Evolutionary conservation across 805 yeast species (phyloP).

Genomic region (Ogataea ramenticola): DNA sequence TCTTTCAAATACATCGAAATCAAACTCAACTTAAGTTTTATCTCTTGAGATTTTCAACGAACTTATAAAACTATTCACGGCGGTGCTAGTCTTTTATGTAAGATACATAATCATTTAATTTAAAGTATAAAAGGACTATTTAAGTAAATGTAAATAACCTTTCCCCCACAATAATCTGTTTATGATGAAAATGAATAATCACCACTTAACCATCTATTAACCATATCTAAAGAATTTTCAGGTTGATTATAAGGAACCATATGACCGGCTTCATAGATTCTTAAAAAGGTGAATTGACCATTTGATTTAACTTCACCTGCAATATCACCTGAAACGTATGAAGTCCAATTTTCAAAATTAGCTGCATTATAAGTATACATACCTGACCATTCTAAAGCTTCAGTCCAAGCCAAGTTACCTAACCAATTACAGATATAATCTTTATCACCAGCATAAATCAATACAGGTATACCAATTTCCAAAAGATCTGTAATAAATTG

Average conservation of each 20-base stretch:
- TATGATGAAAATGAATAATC: constrained; percentile 31
- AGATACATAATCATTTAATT: too few relatives aligned
- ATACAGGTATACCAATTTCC: constrained; percentile 69
- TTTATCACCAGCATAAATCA: constrained; percentile 92
- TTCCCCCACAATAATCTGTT: too few relatives aligned
- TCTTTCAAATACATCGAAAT: too few relatives aligned
- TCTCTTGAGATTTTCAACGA: too few relatives aligned
- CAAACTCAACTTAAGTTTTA: too few relatives aligned
- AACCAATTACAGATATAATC: constrained; percentile 97
- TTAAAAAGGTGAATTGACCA: constrained; percentile 69
- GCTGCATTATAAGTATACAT: constrained; percentile 13
- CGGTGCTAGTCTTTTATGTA: too few relatives aligned
- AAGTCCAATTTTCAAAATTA: constrained; percentile 5
- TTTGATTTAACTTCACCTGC: constrained; percentile 37
- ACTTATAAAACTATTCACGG: too few relatives aligned
- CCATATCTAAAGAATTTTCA: constrained; percentile 65
- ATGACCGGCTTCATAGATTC: constrained; percentile 89
- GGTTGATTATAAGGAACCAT: constrained; percentile 95
- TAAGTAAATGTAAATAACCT: too few relatives aligned
- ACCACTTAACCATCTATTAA: constrained; percentile 79
- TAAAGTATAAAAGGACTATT: too few relatives aligned
- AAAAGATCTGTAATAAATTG: constrained; percentile 63
- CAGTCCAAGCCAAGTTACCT: constrained; percentile 85
- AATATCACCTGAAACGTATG: constrained; percentile 22
- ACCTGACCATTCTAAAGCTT: constrained; percentile 44